These are phyloP conservation scores for Aspergillus persii DNA, from an alignment of 2,329 filamentous ascomycete genomes.

Conservation along the genomic window DNA sequence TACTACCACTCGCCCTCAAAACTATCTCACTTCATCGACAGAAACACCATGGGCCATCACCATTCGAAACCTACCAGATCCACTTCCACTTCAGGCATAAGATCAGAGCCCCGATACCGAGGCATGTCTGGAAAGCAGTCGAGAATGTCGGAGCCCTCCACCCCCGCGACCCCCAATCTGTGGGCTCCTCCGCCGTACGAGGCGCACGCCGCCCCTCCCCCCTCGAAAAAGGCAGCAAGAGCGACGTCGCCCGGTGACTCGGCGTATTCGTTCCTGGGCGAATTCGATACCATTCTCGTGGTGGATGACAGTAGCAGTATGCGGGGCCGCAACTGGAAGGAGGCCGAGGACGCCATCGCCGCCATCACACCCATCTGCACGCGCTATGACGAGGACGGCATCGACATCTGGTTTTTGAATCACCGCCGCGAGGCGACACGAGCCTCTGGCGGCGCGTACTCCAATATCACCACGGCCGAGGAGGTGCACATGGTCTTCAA, in stretches of 20 bases:
- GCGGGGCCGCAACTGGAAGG: slow-evolving; percentile 71
- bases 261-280: slow-evolving; percentile 69
- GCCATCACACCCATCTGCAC: slow-evolving; percentile 82
- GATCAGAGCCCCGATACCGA: not conserved
- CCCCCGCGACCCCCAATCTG: not conserved
- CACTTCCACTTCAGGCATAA: no score
- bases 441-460: slow-evolving; percentile 56
- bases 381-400: slow-evolving; percentile 73
- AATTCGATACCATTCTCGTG: slow-evolving; percentile 84
- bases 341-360: slow-evolving; percentile 67
- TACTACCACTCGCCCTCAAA: not conserved
- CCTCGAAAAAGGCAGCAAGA: slow-evolving; percentile 29
- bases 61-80: not conserved
- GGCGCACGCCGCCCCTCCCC: not conserved
- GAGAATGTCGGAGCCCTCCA: not conserved
- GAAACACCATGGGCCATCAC: slow-evolving; percentile 3
- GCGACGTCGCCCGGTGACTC: slow-evolving; percentile 51
- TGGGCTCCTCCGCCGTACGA: slow-evolving; percentile 22
- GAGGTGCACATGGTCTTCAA: slow-evolving; percentile 69
- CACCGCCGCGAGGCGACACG: slow-evolving; percentile 45
- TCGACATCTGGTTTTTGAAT: slow-evolving; percentile 92
- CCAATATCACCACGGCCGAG: slow-evolving; percentile 58
- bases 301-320: slow-evolving; percentile 93
- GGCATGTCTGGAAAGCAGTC: not conserved
- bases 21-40: not conserved